Conservation (phyloP, 2,329 filamentous ascomycete genomes). For the Fusarium sp. region DNA sequence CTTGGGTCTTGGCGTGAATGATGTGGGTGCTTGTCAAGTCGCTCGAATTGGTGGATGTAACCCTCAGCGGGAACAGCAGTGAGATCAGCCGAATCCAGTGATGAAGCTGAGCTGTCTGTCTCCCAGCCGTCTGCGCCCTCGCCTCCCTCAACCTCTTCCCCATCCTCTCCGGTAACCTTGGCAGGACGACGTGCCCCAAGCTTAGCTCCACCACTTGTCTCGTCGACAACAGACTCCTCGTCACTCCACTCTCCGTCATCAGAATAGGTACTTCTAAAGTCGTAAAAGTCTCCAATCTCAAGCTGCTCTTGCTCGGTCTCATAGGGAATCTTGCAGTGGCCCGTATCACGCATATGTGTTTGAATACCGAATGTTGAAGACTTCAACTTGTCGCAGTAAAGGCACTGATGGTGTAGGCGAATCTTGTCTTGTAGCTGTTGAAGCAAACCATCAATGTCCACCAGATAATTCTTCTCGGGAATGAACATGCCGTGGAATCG, state of each 20-base stretch:
- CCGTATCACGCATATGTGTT: slow-evolving; percentile 97
- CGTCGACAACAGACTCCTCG: slow-evolving; percentile 57
- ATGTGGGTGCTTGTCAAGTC: slow-evolving; percentile 78
- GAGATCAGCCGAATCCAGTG: slow-evolving; percentile 86
- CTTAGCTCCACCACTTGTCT: slow-evolving; percentile 71
- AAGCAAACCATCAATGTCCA: slow-evolving; percentile 84
- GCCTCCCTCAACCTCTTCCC: slow-evolving; percentile 64
- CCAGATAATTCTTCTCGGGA: slow-evolving; percentile 86
- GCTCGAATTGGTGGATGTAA: slow-evolving; percentile 76
- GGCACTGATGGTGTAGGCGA: slow-evolving; percentile 81
- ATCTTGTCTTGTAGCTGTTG: slow-evolving; percentile 83
- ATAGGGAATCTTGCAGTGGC: slow-evolving; percentile 97
- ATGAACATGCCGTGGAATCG: slow-evolving; percentile 96
- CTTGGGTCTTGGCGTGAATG: slow-evolving; percentile 78
- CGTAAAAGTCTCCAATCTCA: slow-evolving; percentile 95
- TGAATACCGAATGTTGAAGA: slow-evolving; percentile 83
- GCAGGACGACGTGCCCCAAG: slow-evolving; percentile 70
- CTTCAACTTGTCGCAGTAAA: slow-evolving; percentile 88
- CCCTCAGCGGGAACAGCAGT: slow-evolving; percentile 81
- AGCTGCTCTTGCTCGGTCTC: slow-evolving; percentile 89
- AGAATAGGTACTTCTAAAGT: slow-evolving; percentile 95
- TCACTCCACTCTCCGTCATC: slow-evolving; percentile 77
- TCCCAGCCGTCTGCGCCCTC: slow-evolving; percentile 87
- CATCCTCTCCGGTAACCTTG: slow-evolving; percentile 64
- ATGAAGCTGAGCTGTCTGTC: slow-evolving; percentile 91